Evolutionary conservation across 2,329 filamentous ascomycete species (phyloP), one percentile per base, ranked within the genome.

Genomic region (Diplodia intermedia): DNA sequence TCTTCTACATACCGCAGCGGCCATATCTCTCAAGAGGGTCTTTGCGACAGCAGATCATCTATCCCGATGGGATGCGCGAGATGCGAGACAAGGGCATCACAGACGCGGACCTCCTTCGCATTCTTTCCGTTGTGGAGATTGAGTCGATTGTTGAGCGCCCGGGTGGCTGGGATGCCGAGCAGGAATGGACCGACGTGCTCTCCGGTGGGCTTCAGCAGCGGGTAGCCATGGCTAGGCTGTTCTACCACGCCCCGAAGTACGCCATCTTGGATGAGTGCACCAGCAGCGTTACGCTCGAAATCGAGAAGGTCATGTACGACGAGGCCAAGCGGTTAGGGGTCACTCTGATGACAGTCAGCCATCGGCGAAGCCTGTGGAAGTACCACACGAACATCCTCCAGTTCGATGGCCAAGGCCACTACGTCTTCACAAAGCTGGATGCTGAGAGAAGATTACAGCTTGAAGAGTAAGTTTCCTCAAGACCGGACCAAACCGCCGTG

Each of bases 251-350:
- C 11, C 94, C 94, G 0, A 90, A 91, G 73, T 98, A 97, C 78
- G 95, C 95, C 12, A 99, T 99, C 72, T 84, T 99, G 47, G 95
- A 99, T 78, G 95, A 99, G 82, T 99, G 95, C 80, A 99, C 95
- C 7, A 94, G 90, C 68, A 93, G 89, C 65, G 93, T 99, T n/a
- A 97, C 96, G 18, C 86, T 97, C 33, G 94, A 98, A 73, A 93
- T 94, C 69, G 95, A 99, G 77, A 91, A 93, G 77, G 86, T 93
- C 77, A 98, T 99, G 93, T 99, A 99, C 79, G 94, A 97, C 73
- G 94, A 93, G 67, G 95, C 95, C 62, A 98, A 99, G 84, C 85
- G 87, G 20, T 82, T 97, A 20, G 93, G 92, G 3, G 95, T 97
- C 74, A 98, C 95, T 0, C 86, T 99, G 71, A 97, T 99, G 92